Evolutionary conservation across 176 grass and related monocot genomes (phyloP).

Genomic region (Musa troglodytarum): DNA sequence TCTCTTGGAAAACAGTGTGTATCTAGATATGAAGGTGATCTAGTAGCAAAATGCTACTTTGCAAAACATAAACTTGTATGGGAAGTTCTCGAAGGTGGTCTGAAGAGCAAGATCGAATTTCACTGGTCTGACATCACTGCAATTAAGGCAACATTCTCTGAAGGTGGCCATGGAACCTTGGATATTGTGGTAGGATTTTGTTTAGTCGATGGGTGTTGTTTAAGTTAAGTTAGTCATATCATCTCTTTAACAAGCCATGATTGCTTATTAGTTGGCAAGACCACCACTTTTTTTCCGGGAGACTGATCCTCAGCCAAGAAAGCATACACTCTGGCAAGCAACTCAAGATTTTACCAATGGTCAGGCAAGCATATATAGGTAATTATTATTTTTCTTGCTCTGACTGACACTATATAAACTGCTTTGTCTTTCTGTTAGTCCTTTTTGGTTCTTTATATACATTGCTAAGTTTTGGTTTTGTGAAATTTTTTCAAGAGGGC

Average conservation of each 20-base stretch:
- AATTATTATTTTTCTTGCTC: conserved; percentile 5
- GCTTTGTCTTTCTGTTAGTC: not conserved
- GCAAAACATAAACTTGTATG: conserved; percentile 18
- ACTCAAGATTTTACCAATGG: conserved; percentile 73
- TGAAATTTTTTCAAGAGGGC: too few relatives aligned
- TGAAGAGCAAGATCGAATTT: conserved; percentile 21
- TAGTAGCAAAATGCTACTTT: conserved; percentile 22
- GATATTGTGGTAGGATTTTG: conserved; percentile 15
- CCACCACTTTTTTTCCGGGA: conserved; percentile 77
- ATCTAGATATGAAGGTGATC: conserved; percentile 17
- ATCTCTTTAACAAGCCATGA: not conserved
- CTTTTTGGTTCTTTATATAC: not conserved
- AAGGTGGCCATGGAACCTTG: not conserved
- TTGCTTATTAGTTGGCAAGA: conserved; percentile 49
- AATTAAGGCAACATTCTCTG: conserved; percentile 6
- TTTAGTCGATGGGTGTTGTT: not conserved
- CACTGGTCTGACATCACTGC: conserved; percentile 11
- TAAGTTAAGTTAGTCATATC: not conserved
- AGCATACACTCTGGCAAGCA: conserved; percentile 67
- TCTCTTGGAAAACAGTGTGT: conserved; percentile 9
- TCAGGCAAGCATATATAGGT: conserved; percentile 61
- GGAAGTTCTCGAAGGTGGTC: conserved; percentile 19
- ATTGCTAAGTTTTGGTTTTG: not conserved
- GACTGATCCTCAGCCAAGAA: conserved; percentile 78
- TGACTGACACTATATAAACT: not conserved